phyloP scores from a whole-genome alignment of 164 flowering plant genomes.

The Magnolia changhungtana region DNA sequence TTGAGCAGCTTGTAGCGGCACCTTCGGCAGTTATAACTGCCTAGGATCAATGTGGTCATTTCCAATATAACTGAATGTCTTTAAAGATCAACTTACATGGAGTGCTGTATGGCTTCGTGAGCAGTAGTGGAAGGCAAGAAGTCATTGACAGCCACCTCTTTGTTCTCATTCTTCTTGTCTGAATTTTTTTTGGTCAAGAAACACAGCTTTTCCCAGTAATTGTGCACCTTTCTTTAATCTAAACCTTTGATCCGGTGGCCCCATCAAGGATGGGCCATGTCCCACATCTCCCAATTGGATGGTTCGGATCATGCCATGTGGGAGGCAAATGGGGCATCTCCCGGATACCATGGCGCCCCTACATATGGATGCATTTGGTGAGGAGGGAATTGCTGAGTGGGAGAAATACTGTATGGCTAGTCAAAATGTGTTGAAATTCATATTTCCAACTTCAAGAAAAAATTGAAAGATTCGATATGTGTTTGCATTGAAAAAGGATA shows the following conservation, averaged over 20 bases:
- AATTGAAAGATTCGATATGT: neutral
- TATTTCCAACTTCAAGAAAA: too few relatives aligned
- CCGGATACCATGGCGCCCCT: too few relatives aligned
- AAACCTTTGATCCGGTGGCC: neutral
- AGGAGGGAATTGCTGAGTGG: too few relatives aligned
- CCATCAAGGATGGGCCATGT: neutral
- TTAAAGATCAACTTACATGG: slow-evolving; percentile 38
- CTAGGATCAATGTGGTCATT: neutral
- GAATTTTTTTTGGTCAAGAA: slow-evolving; percentile 24
- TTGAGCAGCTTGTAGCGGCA: too few relatives aligned
- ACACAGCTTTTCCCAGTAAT: neutral
- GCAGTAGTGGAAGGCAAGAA: slow-evolving; percentile 44
- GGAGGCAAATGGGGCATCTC: too few relatives aligned
- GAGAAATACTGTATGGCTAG: too few relatives aligned
- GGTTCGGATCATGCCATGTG: too few relatives aligned
- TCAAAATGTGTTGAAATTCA: too few relatives aligned
- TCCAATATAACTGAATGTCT: neutral
- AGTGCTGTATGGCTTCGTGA: slow-evolving; percentile 43
- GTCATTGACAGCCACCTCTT: slow-evolving; percentile 52
- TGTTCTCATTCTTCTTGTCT: slow-evolving; percentile 69
- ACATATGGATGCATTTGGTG: too few relatives aligned
- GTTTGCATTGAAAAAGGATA: slow-evolving; percentile 29
- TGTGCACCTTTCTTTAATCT: neutral
- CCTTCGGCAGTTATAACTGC: neutral
- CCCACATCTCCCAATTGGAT: neutral